Base-by-base conservation (phyloP, 495 filamentous ascomycete genomes). In the Lichina pygmaea region DNA sequence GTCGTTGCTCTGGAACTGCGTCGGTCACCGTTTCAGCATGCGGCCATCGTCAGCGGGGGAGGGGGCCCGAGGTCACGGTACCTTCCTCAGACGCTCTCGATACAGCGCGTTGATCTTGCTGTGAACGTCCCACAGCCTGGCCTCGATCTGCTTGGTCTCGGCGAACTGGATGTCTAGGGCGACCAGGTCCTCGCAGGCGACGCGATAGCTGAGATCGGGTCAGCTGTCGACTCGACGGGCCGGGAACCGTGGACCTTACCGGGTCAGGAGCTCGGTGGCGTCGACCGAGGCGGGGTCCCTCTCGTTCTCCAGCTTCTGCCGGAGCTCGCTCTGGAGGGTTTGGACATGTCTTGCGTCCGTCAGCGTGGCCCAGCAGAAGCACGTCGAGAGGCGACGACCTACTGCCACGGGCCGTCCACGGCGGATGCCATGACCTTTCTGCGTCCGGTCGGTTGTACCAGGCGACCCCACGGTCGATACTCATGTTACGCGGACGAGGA, bases 71-170 rank as follows among this genome's bases (percentile, higher is more conserved):
- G 2, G 24, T 33, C 40, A 38, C 60, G 64, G 58, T 53, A 74
- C 69, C 44, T 62, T 56, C 44, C 60, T 58, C 40, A 76, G 58
- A 49, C 63, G 60, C 55, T 75, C 80, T 51, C 78, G 71, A 59
- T 82, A 93, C 50, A 71, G 67, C 51, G 60, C 69, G 54, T 91
- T 89, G 50, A 91, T 71, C 48, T 72, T 70, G 50, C 67, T 63
- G 56, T 93, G 86, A 24, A 71, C 68, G 48, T 75, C 67, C 86
- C 86, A 95, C 24, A 95, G 68, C 44, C 63, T 65, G 37, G 59
- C 54, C 57, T 93, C 85, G 33, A 78, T 68, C 47, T 72, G 62
- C 39, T 67, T 62, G 44, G 64, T 57, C 40, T 65, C 62, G 15
- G 81, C 78, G 58, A 72, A 69, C 48, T 77, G 70, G 52, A 85